phyloP scores from a whole-genome alignment of 768 basidiomycete genomes.

The Pseudohyphozyma bogoriensis region DNA sequence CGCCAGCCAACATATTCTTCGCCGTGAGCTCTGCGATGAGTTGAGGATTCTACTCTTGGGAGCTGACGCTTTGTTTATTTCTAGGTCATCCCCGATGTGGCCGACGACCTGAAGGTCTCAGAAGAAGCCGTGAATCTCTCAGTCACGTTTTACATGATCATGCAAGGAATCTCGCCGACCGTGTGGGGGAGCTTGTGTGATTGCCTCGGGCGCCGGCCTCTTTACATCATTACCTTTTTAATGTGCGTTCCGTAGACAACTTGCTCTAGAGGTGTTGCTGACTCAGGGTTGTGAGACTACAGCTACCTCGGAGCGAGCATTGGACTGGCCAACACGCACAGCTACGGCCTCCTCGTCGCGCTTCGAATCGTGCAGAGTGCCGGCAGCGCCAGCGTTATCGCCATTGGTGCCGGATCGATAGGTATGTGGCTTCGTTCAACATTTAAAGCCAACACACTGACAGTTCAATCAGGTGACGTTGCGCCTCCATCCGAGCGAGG shows the following conservation, averaged over 20 bases:
- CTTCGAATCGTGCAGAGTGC: conserved; percentile 11
- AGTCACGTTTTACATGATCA: conserved; percentile 7
- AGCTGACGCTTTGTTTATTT: no score
- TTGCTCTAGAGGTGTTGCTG: no score
- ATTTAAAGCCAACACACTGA: no score
- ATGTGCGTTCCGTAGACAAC: conserved; percentile 2
- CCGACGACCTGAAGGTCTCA: neutral
- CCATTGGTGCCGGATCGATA: conserved; percentile 22
- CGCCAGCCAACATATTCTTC: conserved; percentile 26
- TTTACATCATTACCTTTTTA: conserved; percentile 16
- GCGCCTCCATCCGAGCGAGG: conserved; percentile 20
- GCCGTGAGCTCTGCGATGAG: conserved; percentile 23
- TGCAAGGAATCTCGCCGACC: conserved; percentile 4
- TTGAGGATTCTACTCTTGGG: no score
- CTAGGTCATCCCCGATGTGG: no score
- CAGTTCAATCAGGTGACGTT: no score
- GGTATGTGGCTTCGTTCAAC: no score
- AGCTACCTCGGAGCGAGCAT: conserved; percentile 26
- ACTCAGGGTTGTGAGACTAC: neutral
- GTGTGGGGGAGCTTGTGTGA: conserved; percentile 24
- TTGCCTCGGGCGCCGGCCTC: conserved; percentile 12
- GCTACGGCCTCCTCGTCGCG: conserved; percentile 13
- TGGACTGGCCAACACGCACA: conserved; percentile 24
- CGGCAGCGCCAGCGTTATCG: conserved; percentile 18
- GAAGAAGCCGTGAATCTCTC: conserved; percentile 13